A percentile compares a stretch with the other conserved stretches of the same genome.
Evolutionary conservation across 2,329 filamentous ascomycete species (phyloP).

Genomic region (Aureobasidium sp.): DNA sequence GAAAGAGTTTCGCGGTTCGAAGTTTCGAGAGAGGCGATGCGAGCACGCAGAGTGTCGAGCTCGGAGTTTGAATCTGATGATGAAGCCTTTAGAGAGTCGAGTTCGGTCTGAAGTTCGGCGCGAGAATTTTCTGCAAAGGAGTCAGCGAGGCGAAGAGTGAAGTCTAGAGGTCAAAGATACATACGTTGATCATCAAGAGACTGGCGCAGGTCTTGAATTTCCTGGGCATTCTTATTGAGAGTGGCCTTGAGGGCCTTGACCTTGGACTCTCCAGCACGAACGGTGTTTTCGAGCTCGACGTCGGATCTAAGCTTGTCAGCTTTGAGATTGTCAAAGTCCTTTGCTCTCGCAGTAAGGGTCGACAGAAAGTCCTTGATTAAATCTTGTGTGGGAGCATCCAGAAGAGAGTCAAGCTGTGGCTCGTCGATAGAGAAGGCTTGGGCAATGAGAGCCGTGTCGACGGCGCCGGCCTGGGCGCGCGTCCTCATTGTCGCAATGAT

Average conservation of each 20-base stretch:
- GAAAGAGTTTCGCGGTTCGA: constrained; percentile 87
- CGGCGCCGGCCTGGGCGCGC: constrained; percentile 38
- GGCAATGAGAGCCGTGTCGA: constrained; percentile 68
- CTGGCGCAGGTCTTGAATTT: constrained; percentile 71
- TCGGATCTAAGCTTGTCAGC: constrained; percentile 84
- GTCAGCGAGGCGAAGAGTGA: constrained; percentile 15
- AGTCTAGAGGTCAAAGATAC: background rate
- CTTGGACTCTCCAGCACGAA: constrained; percentile 75
- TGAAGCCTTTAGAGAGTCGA: constrained; percentile 69
- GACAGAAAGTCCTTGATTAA: constrained; percentile 69
- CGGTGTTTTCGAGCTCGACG: constrained; percentile 86
- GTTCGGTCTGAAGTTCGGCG: constrained; percentile 70
- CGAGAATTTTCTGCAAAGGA: constrained; percentile 56
- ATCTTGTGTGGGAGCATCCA: constrained; percentile 66
- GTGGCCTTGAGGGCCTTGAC: constrained; percentile 73
- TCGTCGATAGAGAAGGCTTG: constrained; percentile 64
- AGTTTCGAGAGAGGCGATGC: constrained; percentile 78
- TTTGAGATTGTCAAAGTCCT: constrained; percentile 72
- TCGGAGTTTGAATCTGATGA: constrained; percentile 66
- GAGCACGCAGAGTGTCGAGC: constrained; percentile 68
- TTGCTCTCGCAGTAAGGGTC: constrained; percentile 69
- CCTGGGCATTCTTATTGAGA: constrained; percentile 74
- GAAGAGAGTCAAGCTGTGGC: constrained; percentile 52
- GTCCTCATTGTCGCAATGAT: constrained; percentile 41
- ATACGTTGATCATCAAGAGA: constrained; percentile 78